These are phyloP conservation scores for Anastatica hierochuntica DNA, from an alignment of 345 rosid species.

Conservation along the genomic window DNA sequence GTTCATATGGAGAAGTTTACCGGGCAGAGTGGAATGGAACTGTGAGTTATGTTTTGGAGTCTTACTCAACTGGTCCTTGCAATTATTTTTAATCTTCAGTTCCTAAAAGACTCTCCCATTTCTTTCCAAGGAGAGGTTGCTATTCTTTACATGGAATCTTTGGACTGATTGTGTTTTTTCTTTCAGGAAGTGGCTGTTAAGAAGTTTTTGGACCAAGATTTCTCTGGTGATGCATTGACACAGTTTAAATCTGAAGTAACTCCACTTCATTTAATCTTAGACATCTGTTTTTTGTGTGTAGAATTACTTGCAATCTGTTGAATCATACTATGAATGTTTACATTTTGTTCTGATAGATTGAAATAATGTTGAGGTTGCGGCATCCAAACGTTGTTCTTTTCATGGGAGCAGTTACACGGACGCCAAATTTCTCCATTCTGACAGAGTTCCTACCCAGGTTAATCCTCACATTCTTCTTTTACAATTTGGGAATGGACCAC, in stretches of 20 bases:
- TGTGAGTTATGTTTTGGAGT: conserved; percentile 46
- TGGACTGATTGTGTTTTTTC: conserved; percentile 19
- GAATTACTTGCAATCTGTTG: conserved; percentile 1
- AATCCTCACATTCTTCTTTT: conserved; percentile 7
- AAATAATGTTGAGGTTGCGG: conserved; percentile 87
- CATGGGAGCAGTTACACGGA: conserved; percentile 95
- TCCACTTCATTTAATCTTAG: conserved; percentile 6
- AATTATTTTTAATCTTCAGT: conserved; percentile 8
- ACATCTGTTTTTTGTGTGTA: not conserved
- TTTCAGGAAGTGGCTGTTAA: conserved; percentile 97
- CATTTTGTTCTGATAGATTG: conserved; percentile 43
- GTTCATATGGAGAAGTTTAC: conserved; percentile 95
- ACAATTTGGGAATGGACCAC: not conserved
- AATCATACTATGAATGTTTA: not conserved
- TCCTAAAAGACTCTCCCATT: not conserved
- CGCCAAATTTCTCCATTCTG: conserved; percentile 86
- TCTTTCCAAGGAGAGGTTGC: conserved; percentile 1
- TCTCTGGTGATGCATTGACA: conserved; percentile 81
- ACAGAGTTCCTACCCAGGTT: conserved; percentile 99
- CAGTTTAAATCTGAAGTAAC: conserved; percentile 87
- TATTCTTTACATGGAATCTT: not conserved
- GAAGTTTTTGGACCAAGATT: conserved; percentile 84
- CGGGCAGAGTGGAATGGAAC: conserved; percentile 91
- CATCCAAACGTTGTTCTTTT: conserved; percentile 98
- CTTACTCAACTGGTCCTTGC: conserved; percentile 2